Evolutionary conservation across 2,329 filamentous ascomycete genomes (phyloP), one percentile per base, ranked within the genome.

Genomic region (Sporothrix sp.): DNA sequence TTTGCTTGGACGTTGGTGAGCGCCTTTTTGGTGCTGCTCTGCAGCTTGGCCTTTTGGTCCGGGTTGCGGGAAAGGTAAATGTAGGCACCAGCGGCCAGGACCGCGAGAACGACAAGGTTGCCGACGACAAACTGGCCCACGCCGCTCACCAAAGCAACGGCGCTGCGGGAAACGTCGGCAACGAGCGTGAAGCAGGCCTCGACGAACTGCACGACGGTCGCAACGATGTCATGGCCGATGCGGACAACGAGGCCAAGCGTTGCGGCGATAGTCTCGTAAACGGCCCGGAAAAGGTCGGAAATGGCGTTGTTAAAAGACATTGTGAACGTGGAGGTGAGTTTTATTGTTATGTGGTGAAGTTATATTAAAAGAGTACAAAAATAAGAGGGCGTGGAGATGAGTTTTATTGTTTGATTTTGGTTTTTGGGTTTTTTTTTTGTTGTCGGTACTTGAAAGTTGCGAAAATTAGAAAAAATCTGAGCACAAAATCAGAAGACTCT

Each of bases 191-290:
- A 13, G 3, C 23, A 18, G 13, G 43, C 30, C 23, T 35, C 28
- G 45, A 52, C 18, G 7, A 43, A 23, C 37, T 40, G 16, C 21
- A 13, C 4, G 32, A 47, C 37, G 6, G 45, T 16, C 13, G 16
- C 9, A 6, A 47, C 35, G 3, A 21, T 16, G 44, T 20, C 37
- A 23, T 48, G 43, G 28, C 47, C 13, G 3, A 52, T 25, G 13
- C 50, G 21, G 43, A 28, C 42, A 37, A 48, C 30, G 21, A 52
- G 43, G 13, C 23, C 14, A 37, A 52, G 10, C 1, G 32, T 27
- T 6, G n/a, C 50, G 7, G 37, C 44, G 7, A 48, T 32, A 13
- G 50, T 38, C n/a, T 52, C 44, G 25, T 48, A 52, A 25, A 52
- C 18, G 38, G 50, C 42, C 14, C 25, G 44, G n/a, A 48, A 2